phyloP scores from a whole-genome alignment of 2,329 filamentous ascomycete genomes.

The Fusarium concolor region DNA sequence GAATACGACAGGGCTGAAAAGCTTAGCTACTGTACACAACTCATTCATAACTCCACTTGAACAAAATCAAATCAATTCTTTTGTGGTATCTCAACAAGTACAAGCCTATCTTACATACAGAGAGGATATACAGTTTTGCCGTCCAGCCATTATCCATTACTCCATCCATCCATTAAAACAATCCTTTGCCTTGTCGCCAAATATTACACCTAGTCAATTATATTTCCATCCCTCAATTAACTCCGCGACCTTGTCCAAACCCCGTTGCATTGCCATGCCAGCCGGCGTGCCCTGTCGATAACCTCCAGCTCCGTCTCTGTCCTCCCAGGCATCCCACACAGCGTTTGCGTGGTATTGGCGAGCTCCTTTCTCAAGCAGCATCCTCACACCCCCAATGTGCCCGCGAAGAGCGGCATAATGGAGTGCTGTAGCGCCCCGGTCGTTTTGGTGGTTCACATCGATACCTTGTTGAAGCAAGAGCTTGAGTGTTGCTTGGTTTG shows the following conservation, averaged over 20 bases:
- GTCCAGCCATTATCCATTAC: constrained; percentile 15
- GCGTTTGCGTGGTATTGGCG: constrained; percentile 45
- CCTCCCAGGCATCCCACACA: constrained; percentile 46
- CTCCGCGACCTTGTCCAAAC: constrained; percentile 44
- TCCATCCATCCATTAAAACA: constrained; percentile 17
- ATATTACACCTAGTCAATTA: constrained; percentile 25
- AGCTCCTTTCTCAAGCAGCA: constrained; percentile 44
- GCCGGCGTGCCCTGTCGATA: constrained; percentile 47
- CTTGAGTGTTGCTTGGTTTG: constrained; percentile 44
- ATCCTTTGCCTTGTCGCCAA: constrained; percentile 9
- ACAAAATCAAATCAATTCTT: constrained; percentile 24
- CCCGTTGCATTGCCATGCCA: constrained; percentile 45
- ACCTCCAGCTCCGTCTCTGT: constrained; percentile 40
- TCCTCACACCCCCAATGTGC: constrained; percentile 38
- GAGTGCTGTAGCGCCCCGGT: constrained; percentile 45
- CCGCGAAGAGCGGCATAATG: constrained; percentile 46
- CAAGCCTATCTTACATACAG: constrained; percentile 7
- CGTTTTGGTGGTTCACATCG: constrained; percentile 45
- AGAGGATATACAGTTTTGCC: constrained; percentile 25
- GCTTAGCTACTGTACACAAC: background rate
- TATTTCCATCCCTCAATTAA: constrained; percentile 47
- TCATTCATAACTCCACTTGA: background rate
- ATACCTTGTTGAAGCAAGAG: constrained; percentile 43
- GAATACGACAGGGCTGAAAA: background rate
- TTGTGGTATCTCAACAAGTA: constrained; percentile 38